A percentile compares a stretch with the other conserved stretches of the same genome.
These are phyloP conservation scores for Ogataea haglerorum DNA, from an alignment of 805 yeast species.

Conservation along the genomic window DNA sequence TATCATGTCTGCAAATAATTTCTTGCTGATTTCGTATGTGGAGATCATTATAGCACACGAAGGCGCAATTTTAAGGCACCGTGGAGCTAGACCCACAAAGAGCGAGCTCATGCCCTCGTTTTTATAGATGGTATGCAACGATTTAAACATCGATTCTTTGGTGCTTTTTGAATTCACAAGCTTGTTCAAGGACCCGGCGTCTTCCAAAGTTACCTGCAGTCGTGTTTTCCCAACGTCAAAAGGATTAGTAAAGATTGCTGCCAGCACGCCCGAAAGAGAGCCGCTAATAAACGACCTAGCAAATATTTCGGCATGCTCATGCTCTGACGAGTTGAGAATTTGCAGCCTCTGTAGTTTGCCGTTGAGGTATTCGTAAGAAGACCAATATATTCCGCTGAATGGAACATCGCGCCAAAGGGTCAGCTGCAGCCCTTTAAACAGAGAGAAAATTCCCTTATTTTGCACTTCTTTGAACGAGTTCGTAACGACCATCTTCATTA, in stretches of 20 bases:
- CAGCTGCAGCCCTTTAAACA: constrained; percentile 81
- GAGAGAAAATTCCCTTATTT: constrained; percentile 53
- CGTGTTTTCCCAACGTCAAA: constrained; percentile 97
- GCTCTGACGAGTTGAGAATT: constrained; percentile 15
- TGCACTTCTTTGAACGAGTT: constrained; percentile 41
- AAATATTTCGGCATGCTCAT: constrained; percentile 39
- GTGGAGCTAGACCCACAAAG: constrained; percentile 83
- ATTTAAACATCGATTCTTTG: constrained; percentile 61
- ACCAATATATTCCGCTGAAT: constrained; percentile 94
- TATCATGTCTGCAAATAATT: constrained; percentile 37
- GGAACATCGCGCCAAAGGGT: constrained; percentile 98
- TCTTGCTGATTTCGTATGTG: constrained; percentile 85
- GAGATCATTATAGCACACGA: constrained; percentile 98
- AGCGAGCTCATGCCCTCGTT: constrained; percentile 80
- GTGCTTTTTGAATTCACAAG: constrained; percentile 6
- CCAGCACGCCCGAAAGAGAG: constrained; percentile 75
- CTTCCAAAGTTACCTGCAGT: constrained; percentile 60
- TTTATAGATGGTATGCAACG: constrained; percentile 56
- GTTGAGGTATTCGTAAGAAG: constrained; percentile 62
- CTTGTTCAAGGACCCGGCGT: constrained; percentile 14
- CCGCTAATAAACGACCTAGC: constrained; percentile 74
- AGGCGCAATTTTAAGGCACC: constrained; percentile 90
- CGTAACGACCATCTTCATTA: constrained; percentile 44
- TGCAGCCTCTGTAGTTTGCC: constrained; percentile 28
- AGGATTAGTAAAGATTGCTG: constrained; percentile 88